Percentiles rank a stretch among this genome's conserved stretches.
Evolutionary conservation across 1,139 yeast genomes (phyloP).

Genomic region (Suhomyces terraborum): DNA sequence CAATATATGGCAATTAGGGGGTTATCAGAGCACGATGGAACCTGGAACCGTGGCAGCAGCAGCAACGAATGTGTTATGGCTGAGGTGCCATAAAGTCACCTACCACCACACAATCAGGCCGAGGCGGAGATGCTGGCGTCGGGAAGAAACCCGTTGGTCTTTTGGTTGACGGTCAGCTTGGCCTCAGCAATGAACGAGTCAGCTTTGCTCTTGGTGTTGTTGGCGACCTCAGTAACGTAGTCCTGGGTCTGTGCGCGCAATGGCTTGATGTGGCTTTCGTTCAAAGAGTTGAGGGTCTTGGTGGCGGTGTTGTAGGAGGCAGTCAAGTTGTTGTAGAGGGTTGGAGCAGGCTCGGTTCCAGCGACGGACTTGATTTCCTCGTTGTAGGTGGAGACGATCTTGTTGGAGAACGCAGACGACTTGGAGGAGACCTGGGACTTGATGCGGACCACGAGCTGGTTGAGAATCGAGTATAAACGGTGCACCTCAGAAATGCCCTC

Average conservation of each 20-base stretch:
- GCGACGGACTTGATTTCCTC: slow-evolving; percentile 29
- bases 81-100: too few species aligned
- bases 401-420: slow-evolving; percentile 34
- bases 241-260: slow-evolving; percentile 45
- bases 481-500: slow-evolving; percentile 25
- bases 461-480: slow-evolving; percentile 36
- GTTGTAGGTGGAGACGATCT: slow-evolving; percentile 39
- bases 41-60: not conserved
- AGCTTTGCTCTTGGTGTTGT: slow-evolving; percentile 35
- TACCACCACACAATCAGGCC: slow-evolving; percentile 11
- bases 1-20: not conserved
- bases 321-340: slow-evolving; percentile 31
- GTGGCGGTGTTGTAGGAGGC: slow-evolving; percentile 42
- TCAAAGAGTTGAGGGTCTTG: slow-evolving; percentile 37
- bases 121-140: slow-evolving; percentile 22
- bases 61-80: too few species aligned
- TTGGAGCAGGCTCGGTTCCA: slow-evolving; percentile 11
- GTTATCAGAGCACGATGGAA: not conserved
- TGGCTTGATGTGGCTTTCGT: slow-evolving; percentile 43
- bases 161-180: slow-evolving; percentile 22
- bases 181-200: slow-evolving; percentile 38
- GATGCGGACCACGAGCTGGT: slow-evolving; percentile 32
- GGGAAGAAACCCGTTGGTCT: slow-evolving; percentile 19
- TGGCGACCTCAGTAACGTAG: slow-evolving; percentile 38
- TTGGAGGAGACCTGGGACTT: slow-evolving; percentile 30